Base-by-base conservation (phyloP, 805 yeast species). In the Barnettozyma californica region DNA sequence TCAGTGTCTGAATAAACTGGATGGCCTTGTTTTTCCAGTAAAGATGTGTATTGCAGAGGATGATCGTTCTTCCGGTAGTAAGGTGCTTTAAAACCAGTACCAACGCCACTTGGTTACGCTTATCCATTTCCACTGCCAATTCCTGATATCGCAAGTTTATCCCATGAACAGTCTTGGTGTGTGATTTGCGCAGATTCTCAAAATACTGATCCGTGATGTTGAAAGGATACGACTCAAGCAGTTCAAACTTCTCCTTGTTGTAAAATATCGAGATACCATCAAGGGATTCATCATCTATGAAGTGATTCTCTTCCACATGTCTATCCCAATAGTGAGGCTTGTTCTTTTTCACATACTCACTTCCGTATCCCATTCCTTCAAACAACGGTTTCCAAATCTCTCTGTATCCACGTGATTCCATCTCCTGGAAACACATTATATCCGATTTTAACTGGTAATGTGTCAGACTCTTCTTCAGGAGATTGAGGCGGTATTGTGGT, bases 181-280 rank as follows among this genome's bases (percentile, higher is more conserved):
- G 37, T 36, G 47, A 49, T 36, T 43, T 48, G 48, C n/a, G 47
- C 44, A 20, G 48, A 43, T 45, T 47, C 36, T 43, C 18, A 7
- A 25, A 10, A 19, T 44, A 58, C 38, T 58, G 55, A 13, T 59
- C 48, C 5, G 57, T 40, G 29, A 70, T 58, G 46, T 62, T 57
- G n/a, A 70, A 64, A 21, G 67, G 64, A 16, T 65, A 57, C 4
- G 66, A 61, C 23, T 68, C 66, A 2, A 69, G 44, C 36, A 60
- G 61, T 23, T 76, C 74, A 50, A 81, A 80, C 53, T 75, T 73
- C 16, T 66, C 61, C n/a, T 58, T 53, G 51, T 80, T 77, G 47
- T 73, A 73, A 55, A 79, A 78, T 3, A 81, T 68, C 0, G 81
- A 75, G 9, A 80, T 83, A 9, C 87, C 86, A 60, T 81, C 87